Conservation (phyloP, 441 rosid species). For the Erysimum pusillum region DNA sequence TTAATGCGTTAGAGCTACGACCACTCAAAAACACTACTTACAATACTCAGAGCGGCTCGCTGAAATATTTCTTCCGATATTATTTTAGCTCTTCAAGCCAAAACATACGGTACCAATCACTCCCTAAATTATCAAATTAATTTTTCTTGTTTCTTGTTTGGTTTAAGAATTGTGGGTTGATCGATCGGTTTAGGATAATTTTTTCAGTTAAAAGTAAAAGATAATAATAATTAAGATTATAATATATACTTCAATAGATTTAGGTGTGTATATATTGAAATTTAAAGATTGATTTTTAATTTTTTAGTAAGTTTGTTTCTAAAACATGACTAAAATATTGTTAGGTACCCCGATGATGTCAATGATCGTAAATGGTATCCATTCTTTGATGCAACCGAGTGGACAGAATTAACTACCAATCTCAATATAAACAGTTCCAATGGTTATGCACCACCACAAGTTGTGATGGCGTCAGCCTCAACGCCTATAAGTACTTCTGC, state of each 20-base stretch:
- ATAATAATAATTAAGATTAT: background rate
- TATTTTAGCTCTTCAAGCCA: constrained; percentile 40
- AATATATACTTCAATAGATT: background rate
- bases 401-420: constrained; percentile 43
- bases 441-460: constrained; percentile 29
- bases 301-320: background rate
- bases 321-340: background rate
- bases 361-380: constrained; percentile 47
- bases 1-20: constrained; percentile 61
- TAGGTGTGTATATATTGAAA: background rate
- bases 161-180: background rate
- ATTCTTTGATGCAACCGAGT: background rate
- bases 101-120: constrained; percentile 27
- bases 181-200: background rate
- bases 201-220: background rate
- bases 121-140: background rate
- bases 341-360: constrained; percentile 41
- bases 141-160: background rate
- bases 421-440: constrained; percentile 1
- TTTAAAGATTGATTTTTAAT: background rate
- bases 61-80: constrained; percentile 26
- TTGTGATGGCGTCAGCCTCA: constrained; percentile 42
- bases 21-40: constrained; percentile 48
- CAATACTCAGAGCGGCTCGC: constrained; percentile 50
- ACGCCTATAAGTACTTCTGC: constrained; percentile 39